phyloP scores from a whole-genome alignment of 1,284 basidiomycete genomes.

The Marasmius fiardii region DNA sequence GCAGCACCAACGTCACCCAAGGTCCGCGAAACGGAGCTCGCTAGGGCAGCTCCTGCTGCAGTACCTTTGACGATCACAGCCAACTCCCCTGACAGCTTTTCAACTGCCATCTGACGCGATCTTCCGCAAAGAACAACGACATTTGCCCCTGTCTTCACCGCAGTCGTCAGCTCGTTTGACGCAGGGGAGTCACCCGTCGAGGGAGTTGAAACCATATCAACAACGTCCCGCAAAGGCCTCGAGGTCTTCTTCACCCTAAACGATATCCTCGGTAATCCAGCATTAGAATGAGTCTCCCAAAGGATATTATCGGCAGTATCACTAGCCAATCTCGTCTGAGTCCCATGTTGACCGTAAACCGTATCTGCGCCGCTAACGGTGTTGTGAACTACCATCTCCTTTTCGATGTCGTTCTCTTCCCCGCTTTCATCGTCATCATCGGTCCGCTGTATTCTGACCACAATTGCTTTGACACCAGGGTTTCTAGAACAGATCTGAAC shows the following conservation, averaged over 20 bases:
- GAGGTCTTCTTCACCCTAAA: slow-evolving; percentile 46
- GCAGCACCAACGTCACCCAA: slow-evolving; percentile 74
- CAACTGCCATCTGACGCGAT: slow-evolving; percentile 64
- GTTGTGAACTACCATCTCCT: slow-evolving; percentile 25
- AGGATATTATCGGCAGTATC: slow-evolving; percentile 71
- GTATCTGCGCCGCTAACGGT: slow-evolving; percentile 59
- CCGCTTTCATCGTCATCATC: slow-evolving; percentile 30
- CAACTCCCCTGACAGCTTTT: slow-evolving; percentile 57
- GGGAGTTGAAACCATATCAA: slow-evolving; percentile 16
- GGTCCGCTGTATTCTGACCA: slow-evolving; percentile 58
- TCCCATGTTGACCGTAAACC: slow-evolving; percentile 59
- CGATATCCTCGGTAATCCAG: background rate
- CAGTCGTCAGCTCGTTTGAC: slow-evolving; percentile 41
- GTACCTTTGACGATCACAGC: slow-evolving; percentile 44
- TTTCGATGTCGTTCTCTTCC: slow-evolving; percentile 29
- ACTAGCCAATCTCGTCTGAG: slow-evolving; percentile 63
- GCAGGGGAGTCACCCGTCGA: slow-evolving; percentile 54
- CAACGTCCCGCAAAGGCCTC: background rate
- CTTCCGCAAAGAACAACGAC: slow-evolving; percentile 72
- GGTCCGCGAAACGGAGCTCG: slow-evolving; percentile 67
- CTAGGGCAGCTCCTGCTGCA: slow-evolving; percentile 39
- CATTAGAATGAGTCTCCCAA: slow-evolving; percentile 43
- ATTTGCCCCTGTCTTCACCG: slow-evolving; percentile 26
- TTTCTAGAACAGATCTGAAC: slow-evolving; percentile 72
- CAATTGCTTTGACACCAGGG: slow-evolving; percentile 61